Evolutionary conservation across 2,329 filamentous ascomycete species (phyloP).

Genomic region (Parafenestella ontariensis): DNA sequence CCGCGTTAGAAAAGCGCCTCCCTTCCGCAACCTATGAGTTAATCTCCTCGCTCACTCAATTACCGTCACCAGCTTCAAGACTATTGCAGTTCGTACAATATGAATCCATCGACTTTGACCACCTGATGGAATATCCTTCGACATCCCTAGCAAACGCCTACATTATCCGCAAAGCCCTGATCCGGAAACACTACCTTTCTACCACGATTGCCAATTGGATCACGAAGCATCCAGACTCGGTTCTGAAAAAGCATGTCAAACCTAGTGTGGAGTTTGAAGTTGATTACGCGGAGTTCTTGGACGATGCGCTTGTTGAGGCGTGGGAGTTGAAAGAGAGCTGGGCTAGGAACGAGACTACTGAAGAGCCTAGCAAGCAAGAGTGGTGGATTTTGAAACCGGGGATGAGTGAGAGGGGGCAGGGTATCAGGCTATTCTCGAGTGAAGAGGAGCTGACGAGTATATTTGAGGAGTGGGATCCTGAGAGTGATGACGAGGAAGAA

Average conservation of each 20-base stretch:
- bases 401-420: conserved; percentile 96
- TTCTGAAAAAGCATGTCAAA: conserved; percentile 75
- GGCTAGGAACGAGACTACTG: conserved; percentile 65
- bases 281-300: conserved; percentile 95
- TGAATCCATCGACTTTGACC: conserved; percentile 85
- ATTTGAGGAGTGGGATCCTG: conserved; percentile 89
- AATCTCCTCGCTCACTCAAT: conserved; percentile 58
- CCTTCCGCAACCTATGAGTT: conserved; percentile 63
- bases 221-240: conserved; percentile 77
- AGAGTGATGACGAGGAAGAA: conserved; percentile 69
- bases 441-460: conserved; percentile 84
- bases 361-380: conserved; percentile 59
- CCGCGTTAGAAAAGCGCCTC: conserved; percentile 71
- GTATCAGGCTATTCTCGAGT: conserved; percentile 86
- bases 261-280: conserved; percentile 87
- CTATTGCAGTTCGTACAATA: conserved; percentile 85
- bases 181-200: conserved; percentile 92
- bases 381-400: conserved; percentile 99
- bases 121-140: conserved; percentile 66
- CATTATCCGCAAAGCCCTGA: conserved; percentile 93
- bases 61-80: conserved; percentile 55
- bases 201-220: conserved; percentile 85
- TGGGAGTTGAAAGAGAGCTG: conserved; percentile 86
- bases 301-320: conserved; percentile 88
- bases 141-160: conserved; percentile 84